Conservation (phyloP, 495 filamentous ascomycete genomes). For the Xylaria scruposa region DNA sequence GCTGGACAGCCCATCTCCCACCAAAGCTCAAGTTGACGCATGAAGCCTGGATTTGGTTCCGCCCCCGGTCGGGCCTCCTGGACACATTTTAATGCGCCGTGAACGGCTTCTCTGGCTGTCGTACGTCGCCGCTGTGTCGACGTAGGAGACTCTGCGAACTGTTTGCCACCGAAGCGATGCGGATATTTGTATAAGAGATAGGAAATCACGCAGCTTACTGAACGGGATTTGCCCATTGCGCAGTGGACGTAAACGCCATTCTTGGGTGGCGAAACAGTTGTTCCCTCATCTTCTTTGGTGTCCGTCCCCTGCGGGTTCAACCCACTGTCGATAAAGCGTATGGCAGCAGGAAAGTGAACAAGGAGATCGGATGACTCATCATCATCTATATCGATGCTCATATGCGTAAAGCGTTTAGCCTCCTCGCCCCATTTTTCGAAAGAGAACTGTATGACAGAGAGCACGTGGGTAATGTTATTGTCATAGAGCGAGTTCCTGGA, state of each 20-base stretch:
- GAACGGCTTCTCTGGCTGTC: constrained; percentile 43
- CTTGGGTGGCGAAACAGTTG: constrained; percentile 53
- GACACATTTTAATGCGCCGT: constrained; percentile 58
- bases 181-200: constrained; percentile 76
- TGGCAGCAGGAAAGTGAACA: constrained; percentile 74
- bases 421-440: constrained; percentile 47
- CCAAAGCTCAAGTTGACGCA: constrained; percentile 85
- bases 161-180: constrained; percentile 47
- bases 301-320: constrained; percentile 54
- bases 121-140: constrained; percentile 34
- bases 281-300: constrained; percentile 55
- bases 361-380: constrained; percentile 85
- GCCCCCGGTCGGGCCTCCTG: constrained; percentile 71
- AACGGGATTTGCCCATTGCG: constrained; percentile 96
- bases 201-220: constrained; percentile 81
- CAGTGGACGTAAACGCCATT: constrained; percentile 62
- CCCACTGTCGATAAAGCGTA: constrained; percentile 82
- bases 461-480: constrained; percentile 83
- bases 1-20: constrained; percentile 80
- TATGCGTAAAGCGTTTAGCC: constrained; percentile 67
- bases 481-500: constrained; percentile 69
- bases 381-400: constrained; percentile 85
- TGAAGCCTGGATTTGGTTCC: constrained; percentile 89
- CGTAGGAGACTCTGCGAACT: constrained; percentile 26
- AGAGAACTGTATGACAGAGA: constrained; percentile 71